A percentile compares a stretch with the other conserved stretches of the same genome.
Conservation (phyloP, 1,139 yeast genomes). For the Schizosaccharomyces versatilis region DNA sequence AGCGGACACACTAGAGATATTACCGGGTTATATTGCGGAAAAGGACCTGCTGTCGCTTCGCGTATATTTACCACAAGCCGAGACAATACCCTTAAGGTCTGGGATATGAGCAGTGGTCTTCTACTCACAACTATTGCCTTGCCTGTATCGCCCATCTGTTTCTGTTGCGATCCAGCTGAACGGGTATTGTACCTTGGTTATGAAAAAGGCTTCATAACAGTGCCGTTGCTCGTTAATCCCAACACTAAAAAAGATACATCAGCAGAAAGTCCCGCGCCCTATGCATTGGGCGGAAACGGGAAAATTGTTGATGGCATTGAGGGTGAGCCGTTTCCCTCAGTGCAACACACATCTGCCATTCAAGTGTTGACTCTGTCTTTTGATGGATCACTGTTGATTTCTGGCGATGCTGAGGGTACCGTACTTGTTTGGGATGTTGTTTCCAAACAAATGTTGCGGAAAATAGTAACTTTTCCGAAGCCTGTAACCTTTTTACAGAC, state of each 20-base stretch:
- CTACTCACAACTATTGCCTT: constrained; percentile 52
- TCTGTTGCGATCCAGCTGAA: constrained; percentile 65
- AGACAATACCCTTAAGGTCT: constrained; percentile 48
- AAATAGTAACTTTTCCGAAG: constrained; percentile 19
- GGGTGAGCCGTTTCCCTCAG: constrained; percentile 13
- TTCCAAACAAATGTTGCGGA: constrained; percentile 53
- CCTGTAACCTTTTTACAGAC: background rate
- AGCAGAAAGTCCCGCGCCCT: constrained; percentile 19
- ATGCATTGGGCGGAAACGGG: constrained; percentile 39
- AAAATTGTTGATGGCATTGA: constrained; percentile 18
- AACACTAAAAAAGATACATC: constrained; percentile 29
- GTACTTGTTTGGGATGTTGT: constrained; percentile 49
- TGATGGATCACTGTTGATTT: constrained; percentile 52
- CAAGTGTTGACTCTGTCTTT: constrained; percentile 38
- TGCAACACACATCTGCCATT: constrained; percentile 20
- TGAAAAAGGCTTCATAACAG: constrained; percentile 36
- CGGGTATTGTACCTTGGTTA: constrained; percentile 55
- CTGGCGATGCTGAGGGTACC: constrained; percentile 56
- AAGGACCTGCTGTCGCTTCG: constrained; percentile 35
- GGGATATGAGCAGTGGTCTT: constrained; percentile 19
- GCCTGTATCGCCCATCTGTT: constrained; percentile 32
- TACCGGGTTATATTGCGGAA: constrained; percentile 35
- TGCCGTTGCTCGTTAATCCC: constrained; percentile 32
- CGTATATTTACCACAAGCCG: constrained; percentile 47
- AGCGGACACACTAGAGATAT: constrained; percentile 62